Conservation (phyloP, 2,329 filamentous ascomycete genomes). For the Lachnellula hyalina region DNA sequence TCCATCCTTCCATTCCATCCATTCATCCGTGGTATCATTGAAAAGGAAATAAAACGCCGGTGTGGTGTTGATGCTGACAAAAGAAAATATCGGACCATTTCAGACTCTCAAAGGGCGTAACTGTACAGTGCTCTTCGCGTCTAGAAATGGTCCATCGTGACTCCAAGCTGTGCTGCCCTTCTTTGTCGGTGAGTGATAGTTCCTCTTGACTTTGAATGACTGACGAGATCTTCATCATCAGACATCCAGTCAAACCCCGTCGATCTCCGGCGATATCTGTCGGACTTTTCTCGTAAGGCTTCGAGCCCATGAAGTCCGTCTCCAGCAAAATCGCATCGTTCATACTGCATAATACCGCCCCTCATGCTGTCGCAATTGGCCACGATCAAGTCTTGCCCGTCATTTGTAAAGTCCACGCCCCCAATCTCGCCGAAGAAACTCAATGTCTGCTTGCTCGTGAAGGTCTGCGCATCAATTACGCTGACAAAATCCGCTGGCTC, state of each 20-base stretch:
- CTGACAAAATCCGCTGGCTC: slow-evolving; percentile 72
- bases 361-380: slow-evolving; percentile 61
- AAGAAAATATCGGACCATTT: not conserved
- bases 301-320: slow-evolving; percentile 21
- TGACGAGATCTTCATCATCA: slow-evolving; percentile 12
- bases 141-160: slow-evolving; percentile 17
- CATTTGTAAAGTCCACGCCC: slow-evolving; percentile 61
- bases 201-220: slow-evolving; percentile 13
- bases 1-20: slow-evolving; percentile 1
- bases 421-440: slow-evolving; percentile 73
- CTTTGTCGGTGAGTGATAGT: slow-evolving; percentile 14
- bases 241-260: slow-evolving; percentile 16
- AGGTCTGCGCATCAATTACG: slow-evolving; percentile 63
- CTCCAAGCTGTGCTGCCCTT: slow-evolving; percentile 15
- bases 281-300: not conserved
- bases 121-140: slow-evolving; percentile 12
- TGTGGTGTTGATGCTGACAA: slow-evolving; percentile 30
- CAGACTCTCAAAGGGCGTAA: not conserved
- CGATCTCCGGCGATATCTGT: not conserved
- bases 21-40: slow-evolving; percentile 15
- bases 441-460: slow-evolving; percentile 60
- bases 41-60: slow-evolving; percentile 33
- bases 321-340: slow-evolving; percentile 27
- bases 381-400: slow-evolving; percentile 62
- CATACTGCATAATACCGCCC: slow-evolving; percentile 47